phyloP scores from a whole-genome alignment of 1,139 yeast species.

The Candida frijolesensis region DNA sequence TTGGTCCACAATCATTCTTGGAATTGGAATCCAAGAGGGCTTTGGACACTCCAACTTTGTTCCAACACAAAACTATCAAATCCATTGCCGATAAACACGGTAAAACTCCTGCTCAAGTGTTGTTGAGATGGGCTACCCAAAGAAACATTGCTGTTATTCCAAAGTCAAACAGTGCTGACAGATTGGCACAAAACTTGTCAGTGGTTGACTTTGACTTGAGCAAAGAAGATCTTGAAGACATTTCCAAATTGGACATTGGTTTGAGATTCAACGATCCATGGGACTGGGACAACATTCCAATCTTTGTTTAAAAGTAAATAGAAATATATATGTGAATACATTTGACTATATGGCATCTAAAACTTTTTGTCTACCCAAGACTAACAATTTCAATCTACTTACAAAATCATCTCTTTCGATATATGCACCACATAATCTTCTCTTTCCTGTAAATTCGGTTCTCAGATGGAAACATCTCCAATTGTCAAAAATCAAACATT shows the following conservation, averaged over 20 bases:
- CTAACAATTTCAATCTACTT: constrained; percentile 22
- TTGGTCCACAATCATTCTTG: constrained; percentile 73
- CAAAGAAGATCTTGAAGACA: constrained; percentile 53
- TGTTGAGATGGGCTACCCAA: constrained; percentile 83
- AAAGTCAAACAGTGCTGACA: constrained; percentile 65
- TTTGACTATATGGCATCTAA: constrained; percentile 30
- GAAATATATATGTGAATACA: background rate
- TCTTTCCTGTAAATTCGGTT: constrained; percentile 66
- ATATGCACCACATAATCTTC: constrained; percentile 56
- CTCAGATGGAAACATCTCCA: constrained; percentile 80
- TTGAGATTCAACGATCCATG: constrained; percentile 88
- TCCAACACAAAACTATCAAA: constrained; percentile 53
- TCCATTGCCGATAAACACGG: too few species aligned
- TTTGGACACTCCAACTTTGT: constrained; percentile 52
- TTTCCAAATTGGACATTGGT: constrained; percentile 60
- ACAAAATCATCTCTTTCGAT: background rate
- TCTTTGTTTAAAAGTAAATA: constrained; percentile 31
- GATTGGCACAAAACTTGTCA: constrained; percentile 59
- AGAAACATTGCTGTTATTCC: constrained; percentile 74
- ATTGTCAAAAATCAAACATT: constrained; percentile 70
- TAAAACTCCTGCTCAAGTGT: constrained; percentile 62
- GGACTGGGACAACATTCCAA: constrained; percentile 67
- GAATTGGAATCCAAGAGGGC: constrained; percentile 61
- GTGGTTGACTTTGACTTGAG: constrained; percentile 58
- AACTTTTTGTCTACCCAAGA: constrained; percentile 53